These are phyloP conservation scores for Cyberlindnera misumaiensis DNA, from an alignment of 805 yeast genomes.

Conservation along the genomic window DNA sequence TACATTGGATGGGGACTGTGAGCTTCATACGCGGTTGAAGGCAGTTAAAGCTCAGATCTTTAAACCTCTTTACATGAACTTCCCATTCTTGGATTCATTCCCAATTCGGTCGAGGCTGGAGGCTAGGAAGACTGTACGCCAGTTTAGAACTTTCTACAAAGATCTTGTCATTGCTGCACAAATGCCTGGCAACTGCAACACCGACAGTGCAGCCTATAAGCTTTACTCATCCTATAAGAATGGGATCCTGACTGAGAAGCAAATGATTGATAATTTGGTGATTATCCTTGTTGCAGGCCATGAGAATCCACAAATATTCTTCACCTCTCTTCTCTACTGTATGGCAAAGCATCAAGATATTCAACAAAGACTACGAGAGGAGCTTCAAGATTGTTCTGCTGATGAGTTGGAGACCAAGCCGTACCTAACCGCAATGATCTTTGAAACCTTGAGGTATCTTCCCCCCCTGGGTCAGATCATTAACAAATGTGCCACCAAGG, in stretches of 20 bases:
- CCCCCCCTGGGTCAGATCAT: conserved; percentile 56
- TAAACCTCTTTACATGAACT: conserved; percentile 45
- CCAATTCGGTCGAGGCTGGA: conserved; percentile 41
- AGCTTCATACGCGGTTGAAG: conserved; percentile 34
- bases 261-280: conserved; percentile 46
- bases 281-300: conserved; percentile 57
- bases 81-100: conserved; percentile 45
- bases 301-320: conserved; percentile 51
- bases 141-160: conserved; percentile 33
- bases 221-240: conserved; percentile 33
- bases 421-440: conserved; percentile 30
- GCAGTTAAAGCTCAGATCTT: conserved; percentile 46
- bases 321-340: conserved; percentile 40
- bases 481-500: conserved; percentile 38
- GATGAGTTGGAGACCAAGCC: conserved; percentile 19
- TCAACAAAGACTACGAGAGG: conserved; percentile 28
- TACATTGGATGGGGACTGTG: conserved; percentile 27
- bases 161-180: conserved; percentile 28
- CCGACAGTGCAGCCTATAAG: conserved; percentile 33
- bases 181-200: conserved; percentile 11
- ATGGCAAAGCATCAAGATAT: conserved; percentile 35
- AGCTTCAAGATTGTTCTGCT: conserved; percentile 2
- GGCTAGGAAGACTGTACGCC: conserved; percentile 37
- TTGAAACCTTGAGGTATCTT: conserved; percentile 41
- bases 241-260: conserved; percentile 35